Base-by-base conservation (phyloP, 768 basidiomycete genomes). In the Trichaptum fuscoviolaceum region DNA sequence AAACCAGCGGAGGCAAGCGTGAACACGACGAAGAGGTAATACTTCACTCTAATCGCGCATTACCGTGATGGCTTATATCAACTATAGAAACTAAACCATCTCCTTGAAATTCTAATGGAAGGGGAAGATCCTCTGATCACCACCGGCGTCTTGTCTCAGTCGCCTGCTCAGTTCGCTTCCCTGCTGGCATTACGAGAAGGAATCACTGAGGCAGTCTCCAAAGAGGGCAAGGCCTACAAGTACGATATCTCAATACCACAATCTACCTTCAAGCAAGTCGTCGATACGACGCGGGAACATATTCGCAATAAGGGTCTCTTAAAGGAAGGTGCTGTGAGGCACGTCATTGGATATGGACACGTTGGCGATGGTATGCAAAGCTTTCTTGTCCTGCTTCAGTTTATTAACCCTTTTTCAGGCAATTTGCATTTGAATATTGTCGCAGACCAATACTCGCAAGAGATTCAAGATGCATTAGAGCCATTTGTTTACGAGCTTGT, bases 201-300 rank as follows among this genome's bases (percentile, higher is more conserved):
- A 18, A 83, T 99, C 26, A 87, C 97, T 1, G 97, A 99, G 76
- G 92, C 95, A 5, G 85, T 92, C 4, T 91, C 92, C 52, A 98
- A 98, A 74, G 89, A 93, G 75, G 97, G 97, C 58, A 95, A 94
- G 71, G 88, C 90, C 7, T 99, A 98, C 82, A 99, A 99, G 79
- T 99, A 99, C 74, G 95, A 97, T 72, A 85, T 99, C 59, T 95
- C 93, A 12, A 86, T 99, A 17, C 96, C 96, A 7, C 81, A 95
- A 4, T 83, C 86, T 23, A 84, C 87, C 68, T 98, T 99, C 84
- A 89, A 98, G 78, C 83, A 84, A 8, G 87, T 96, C 17, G 92
- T 99, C 35, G 92, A 97, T 73, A 77, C 83, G 35, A 89, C 95
- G 35, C 81, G 91, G 66, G 87, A 89, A 67, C 88, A 86, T 65